phyloP scores from a whole-genome alignment of 805 yeast genomes.

The Candida ortonii region DNA sequence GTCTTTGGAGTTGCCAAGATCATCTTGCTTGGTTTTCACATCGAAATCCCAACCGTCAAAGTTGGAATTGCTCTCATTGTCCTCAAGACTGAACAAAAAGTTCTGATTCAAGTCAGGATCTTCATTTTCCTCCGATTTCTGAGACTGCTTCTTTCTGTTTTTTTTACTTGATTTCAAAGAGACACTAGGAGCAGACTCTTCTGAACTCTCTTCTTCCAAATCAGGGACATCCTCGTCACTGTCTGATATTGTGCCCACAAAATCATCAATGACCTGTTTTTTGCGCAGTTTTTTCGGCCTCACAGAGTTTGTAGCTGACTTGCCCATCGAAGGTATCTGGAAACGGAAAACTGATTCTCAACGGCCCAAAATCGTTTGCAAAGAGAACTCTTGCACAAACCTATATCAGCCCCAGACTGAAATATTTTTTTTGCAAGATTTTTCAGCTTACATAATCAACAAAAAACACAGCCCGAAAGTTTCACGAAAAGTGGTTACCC shows the following conservation, averaged over 20 bases:
- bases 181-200: too few relatives aligned
- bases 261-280: slow-evolving; percentile 39
- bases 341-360: too few relatives aligned
- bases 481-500: too few relatives aligned
- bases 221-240: slow-evolving; percentile 64
- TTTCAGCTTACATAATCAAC: too few relatives aligned
- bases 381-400: too few relatives aligned
- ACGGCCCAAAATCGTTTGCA: too few relatives aligned
- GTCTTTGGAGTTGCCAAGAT: slow-evolving; percentile 40
- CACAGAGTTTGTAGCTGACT: not conserved
- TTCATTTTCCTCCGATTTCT: slow-evolving; percentile 34
- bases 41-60: slow-evolving; percentile 86
- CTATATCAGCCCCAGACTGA: too few relatives aligned
- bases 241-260: slow-evolving; percentile 72
- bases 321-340: too few relatives aligned
- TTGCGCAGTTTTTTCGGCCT: not conserved
- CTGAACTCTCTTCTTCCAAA: slow-evolving; percentile 40
- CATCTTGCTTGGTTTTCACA: slow-evolving; percentile 38
- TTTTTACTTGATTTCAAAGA: slow-evolving; percentile 17
- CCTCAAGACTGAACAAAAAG: slow-evolving; percentile 68
- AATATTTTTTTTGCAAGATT: too few relatives aligned
- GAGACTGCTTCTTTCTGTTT: slow-evolving; percentile 20
- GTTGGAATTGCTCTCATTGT: slow-evolving; percentile 33
- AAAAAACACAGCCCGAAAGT: too few relatives aligned
- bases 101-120: slow-evolving; percentile 53